Percentiles rank a stretch among this genome's conserved stretches.
These are phyloP conservation scores for Fusarium sacchari DNA, from an alignment of 2,329 filamentous ascomycete genomes.

Conservation along the genomic window DNA sequence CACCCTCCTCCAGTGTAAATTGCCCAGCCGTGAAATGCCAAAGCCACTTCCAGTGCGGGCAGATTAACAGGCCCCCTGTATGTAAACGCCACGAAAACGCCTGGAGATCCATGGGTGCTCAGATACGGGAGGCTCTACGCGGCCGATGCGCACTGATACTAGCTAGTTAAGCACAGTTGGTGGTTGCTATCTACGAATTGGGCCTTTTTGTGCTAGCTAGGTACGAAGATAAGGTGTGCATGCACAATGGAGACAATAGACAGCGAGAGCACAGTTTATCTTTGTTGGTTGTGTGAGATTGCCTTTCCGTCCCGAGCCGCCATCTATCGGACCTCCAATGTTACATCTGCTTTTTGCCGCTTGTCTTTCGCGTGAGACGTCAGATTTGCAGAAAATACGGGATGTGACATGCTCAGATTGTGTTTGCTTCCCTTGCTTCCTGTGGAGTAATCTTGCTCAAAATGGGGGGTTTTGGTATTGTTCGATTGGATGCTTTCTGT, in stretches of 20 bases:
- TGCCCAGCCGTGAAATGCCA: not conserved
- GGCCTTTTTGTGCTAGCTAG: too few relatives aligned
- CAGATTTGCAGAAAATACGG: not conserved
- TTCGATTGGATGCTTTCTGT: not conserved
- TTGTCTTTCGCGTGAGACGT: not conserved
- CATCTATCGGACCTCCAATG: not conserved
- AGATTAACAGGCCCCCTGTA: not conserved
- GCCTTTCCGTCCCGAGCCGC: constrained; percentile 12
- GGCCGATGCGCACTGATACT: not conserved
- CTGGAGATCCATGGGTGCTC: not conserved
- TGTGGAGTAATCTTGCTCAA: not conserved
- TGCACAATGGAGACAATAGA: not conserved
- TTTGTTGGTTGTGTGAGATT: not conserved
- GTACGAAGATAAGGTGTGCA: not conserved
- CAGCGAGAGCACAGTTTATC: not conserved
- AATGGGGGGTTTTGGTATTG: not conserved
- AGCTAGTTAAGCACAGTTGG: not conserved
- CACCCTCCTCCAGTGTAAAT: not conserved
- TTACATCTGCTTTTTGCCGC: not conserved
- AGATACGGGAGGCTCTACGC: not conserved
- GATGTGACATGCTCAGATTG: constrained; percentile 6
- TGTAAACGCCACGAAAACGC: not conserved
- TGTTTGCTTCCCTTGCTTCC: not conserved
- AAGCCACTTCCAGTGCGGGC: constrained; percentile 1
- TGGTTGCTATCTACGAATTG: not conserved